A percentile compares a stretch with the other conserved stretches of the same genome.
Conservation (phyloP, 2,329 filamentous ascomycete species). For the Claviceps sp. region DNA sequence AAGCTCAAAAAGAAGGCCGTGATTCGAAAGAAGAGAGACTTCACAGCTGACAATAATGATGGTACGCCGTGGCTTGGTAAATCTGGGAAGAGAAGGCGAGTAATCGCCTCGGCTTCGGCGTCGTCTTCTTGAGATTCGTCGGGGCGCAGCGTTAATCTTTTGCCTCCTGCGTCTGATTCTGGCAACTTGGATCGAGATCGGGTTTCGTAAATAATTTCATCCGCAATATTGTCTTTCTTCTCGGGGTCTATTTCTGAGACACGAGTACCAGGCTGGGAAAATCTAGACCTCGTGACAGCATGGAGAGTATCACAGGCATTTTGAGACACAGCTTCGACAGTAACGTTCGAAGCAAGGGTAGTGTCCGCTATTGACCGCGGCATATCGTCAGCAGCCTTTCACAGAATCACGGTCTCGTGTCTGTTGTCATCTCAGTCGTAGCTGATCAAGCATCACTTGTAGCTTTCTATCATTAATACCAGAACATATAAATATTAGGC, state of each 20-base stretch:
- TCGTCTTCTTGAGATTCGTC: neutral
- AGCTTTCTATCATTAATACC: neutral
- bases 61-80: constrained; percentile 72
- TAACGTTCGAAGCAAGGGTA: neutral
- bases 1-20: constrained; percentile 62
- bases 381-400: neutral
- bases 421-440: neutral
- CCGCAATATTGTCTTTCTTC: neutral
- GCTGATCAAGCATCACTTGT: neutral
- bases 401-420: neutral
- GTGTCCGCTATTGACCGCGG: neutral
- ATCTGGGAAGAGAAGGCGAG: constrained; percentile 73
- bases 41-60: constrained; percentile 29
- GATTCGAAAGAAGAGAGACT: constrained; percentile 31
- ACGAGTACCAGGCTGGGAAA: neutral
- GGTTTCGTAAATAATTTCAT: neutral
- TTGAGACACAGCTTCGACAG: neutral
- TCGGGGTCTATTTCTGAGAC: neutral
- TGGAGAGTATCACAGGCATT: neutral
- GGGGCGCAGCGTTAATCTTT: neutral
- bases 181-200: constrained; percentile 3
- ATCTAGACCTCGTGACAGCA: neutral
- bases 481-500: neutral
- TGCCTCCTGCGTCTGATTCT: constrained; percentile 35
- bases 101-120: constrained; percentile 18